Conservation (phyloP, 345 rosid genomes). For the Eucalyptus marginata region DNA sequence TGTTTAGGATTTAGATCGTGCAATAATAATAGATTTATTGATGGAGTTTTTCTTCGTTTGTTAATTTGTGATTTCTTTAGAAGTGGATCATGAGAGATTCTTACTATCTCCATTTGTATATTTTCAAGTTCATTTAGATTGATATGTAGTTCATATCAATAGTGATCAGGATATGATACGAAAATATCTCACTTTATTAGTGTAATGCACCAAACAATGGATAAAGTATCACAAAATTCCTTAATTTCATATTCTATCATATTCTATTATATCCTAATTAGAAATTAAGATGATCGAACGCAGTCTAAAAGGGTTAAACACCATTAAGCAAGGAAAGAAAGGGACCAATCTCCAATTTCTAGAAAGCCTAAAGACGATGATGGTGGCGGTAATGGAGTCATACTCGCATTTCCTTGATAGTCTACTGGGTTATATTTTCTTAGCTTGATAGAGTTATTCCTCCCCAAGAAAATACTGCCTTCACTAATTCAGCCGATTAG, state of each 20-base stretch:
- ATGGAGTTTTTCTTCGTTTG: not conserved
- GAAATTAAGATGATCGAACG: fast-evolving
- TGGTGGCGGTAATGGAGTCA: not conserved
- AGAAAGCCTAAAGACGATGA: not conserved
- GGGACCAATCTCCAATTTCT: not conserved
- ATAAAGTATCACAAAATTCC: too few species aligned
- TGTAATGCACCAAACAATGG: not conserved
- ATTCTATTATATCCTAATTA: fast-evolving
- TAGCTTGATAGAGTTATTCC: not conserved
- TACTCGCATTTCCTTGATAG: not conserved
- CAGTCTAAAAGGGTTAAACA: not conserved
- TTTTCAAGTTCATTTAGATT: too few species aligned
- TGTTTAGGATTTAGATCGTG: not conserved
- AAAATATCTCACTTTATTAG: too few species aligned
- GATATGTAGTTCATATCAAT: too few species aligned
- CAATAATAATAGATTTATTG: too few species aligned
- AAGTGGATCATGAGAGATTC: not conserved
- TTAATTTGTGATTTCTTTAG: not conserved
- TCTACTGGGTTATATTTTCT: not conserved
- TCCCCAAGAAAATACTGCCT: not conserved
- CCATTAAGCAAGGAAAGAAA: not conserved
- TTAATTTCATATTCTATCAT: too few species aligned
- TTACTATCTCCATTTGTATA: not conserved
- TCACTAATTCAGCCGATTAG: not conserved
- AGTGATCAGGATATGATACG: fast-evolving